Evolutionary conservation across 208 protist species (phyloP), one percentile per base, ranked within the genome.

Genomic region (Phytomonas sp.): DNA sequence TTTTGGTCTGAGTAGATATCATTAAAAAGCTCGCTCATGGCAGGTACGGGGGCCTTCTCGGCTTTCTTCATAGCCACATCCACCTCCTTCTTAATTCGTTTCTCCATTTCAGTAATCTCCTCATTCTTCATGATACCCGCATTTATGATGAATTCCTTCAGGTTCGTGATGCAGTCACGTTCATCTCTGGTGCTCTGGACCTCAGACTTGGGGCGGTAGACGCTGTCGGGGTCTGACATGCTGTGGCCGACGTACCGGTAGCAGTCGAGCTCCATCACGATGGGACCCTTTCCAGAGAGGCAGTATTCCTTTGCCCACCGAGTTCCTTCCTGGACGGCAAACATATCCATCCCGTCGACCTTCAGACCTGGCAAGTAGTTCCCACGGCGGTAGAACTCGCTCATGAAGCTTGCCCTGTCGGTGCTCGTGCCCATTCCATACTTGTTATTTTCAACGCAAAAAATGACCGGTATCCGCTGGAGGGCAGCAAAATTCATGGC

Each of bases 341-440:
- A 85, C 31, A 99, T 84, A 73, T 99, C 94, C 97, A 99, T 99
- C 74, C 97, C 98, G 74, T 99, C 97, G 29, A 99, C 84, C 77
- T 80, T 80, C 70, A 99, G 87, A 65, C 98, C 98, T 32, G 98
- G 94, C 66, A 99, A 88, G 82, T 97, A 98, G 73, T 99, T 90
- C 69, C 97, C 97, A 73, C 98, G 95, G 60, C 85, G 93, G 88
- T 99, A 99, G 84, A 98, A 99, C 67, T 98, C 83, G 29, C 80
- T 78, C 69, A 94, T 89, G 71, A 85, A 95, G 37, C 91, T 83
- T 16, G 93, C 84, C 70, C 97, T 92, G 33, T 92, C 69, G 60
- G 92, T 83, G 67, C 89, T 92, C 19, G 98, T 99, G 67, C 98
- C 98, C 98, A 99, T 99, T 78, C 96, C 98, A 80, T 98, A 99